Conservation (phyloP, 495 filamentous ascomycete species). For the Penicillium paxilli region DNA sequence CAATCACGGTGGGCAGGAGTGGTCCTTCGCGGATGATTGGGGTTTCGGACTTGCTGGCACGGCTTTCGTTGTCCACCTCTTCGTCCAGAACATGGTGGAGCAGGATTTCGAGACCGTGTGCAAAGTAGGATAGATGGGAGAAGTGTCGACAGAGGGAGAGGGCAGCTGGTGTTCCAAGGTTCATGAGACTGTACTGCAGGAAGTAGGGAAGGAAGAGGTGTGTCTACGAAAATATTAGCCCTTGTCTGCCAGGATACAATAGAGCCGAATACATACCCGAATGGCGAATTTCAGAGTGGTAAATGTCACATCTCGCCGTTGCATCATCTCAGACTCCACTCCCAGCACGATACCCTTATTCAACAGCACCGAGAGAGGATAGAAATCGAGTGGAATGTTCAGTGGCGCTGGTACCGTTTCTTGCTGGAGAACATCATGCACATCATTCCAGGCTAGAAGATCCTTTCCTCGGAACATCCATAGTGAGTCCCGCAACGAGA, state of each 20-base stretch:
- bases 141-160: slow-evolving; percentile 78
- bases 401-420: slow-evolving; percentile 47
- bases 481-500: slow-evolving; percentile 77
- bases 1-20: slow-evolving; percentile 81
- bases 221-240: slow-evolving; percentile 50
- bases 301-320: slow-evolving; percentile 86
- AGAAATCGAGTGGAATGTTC: slow-evolving; percentile 75
- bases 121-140: slow-evolving; percentile 82
- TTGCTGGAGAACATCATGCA: slow-evolving; percentile 77
- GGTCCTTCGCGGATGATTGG: slow-evolving; percentile 49
- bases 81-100: slow-evolving; percentile 93
- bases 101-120: slow-evolving; percentile 89
- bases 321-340: slow-evolving; percentile 87
- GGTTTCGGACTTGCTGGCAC: slow-evolving; percentile 49
- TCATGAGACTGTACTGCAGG: slow-evolving; percentile 70
- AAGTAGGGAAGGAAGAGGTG: slow-evolving; percentile 90
- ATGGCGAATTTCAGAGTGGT: slow-evolving; percentile 83
- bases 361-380: slow-evolving; percentile 83
- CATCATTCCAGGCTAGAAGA: slow-evolving; percentile 81
- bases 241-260: neutral
- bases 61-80: slow-evolving; percentile 78
- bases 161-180: slow-evolving; percentile 71
- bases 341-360: slow-evolving; percentile 87
- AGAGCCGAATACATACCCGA: slow-evolving; percentile 54
- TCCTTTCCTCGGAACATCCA: slow-evolving; percentile 91